Evolutionary conservation across 23 red algal genomes (phyloP), one percentile per base, ranked within the genome.

Genomic region (Gracilaria vermiculophylla): DNA sequence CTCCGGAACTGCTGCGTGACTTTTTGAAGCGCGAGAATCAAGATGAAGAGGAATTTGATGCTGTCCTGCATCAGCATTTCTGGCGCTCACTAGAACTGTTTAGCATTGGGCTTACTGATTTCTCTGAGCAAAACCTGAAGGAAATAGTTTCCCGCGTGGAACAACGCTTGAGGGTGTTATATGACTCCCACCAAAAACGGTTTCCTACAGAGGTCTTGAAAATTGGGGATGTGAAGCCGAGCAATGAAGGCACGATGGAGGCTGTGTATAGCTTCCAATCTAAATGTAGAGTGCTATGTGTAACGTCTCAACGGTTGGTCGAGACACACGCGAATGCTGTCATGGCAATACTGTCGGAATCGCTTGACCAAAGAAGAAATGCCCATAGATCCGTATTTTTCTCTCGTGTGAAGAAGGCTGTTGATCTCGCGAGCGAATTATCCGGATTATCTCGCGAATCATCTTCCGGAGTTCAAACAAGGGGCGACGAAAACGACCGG

Each of bases 371-470:
- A 15, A 77, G 58, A 42, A 45, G 33, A 43, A 40, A 41, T 3
- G 10, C 53, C 14, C 48, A 53, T 24, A 55, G 84, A 31, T 67
- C 84, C 2, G 47, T 17, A n/a, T 88, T 88, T 77, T 88, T 88
- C 69, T 25, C 35, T 34, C 69, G 70, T 42, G 84, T 88, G 53
- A 61, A 77, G 72, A 55, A 60, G 37, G 15, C 69, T 17, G 51
- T 88, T 3, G 69, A 76, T 65, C 70, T 88, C 10, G 52, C 65
- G 4, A 43, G 23, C 32, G 66, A 72, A 36, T 44, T 88, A 28
- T 47, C 72, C 28, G 14, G 25, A 8, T 37, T 40, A 60, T 23
- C 29, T 2, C 53, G 47, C 33, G 35, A 45, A 37, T 16, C 4
- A 31, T 44, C 35, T 10, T 10, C 15, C 13, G 58, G 45, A 54